Conservation (phyloP, 352 stramenopile species). For the Pythium aphanidermatum region DNA sequence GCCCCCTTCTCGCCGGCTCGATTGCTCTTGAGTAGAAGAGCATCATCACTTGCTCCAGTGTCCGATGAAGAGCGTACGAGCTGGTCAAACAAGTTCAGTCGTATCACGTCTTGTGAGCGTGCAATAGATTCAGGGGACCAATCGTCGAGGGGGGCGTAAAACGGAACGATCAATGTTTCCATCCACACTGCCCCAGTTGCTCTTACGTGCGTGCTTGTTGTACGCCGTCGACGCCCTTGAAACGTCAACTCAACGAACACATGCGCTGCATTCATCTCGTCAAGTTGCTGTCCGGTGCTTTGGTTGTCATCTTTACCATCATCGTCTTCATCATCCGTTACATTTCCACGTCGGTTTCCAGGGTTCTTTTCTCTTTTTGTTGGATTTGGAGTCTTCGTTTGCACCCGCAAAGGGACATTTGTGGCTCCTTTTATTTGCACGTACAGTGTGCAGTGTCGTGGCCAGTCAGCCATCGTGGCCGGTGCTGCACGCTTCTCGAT, state of each 20-base stretch:
- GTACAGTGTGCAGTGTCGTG: conserved; percentile 64
- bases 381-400: background rate
- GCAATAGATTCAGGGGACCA: conserved; percentile 70
- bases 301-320: conserved; percentile 13
- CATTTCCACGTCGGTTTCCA: no score
- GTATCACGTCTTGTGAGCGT: conserved; percentile 68
- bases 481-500: conserved; percentile 19
- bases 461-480: conserved; percentile 39
- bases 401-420: conserved; percentile 63
- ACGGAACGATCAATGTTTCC: conserved; percentile 87
- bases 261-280: conserved; percentile 16
- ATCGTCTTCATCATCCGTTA: conserved; percentile 2
- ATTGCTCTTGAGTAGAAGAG: conserved; percentile 6
- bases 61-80: conserved; percentile 32
- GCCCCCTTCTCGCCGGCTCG: no score
- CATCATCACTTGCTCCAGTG: conserved; percentile 25
- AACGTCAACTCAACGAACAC: conserved; percentile 83
- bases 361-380: background rate
- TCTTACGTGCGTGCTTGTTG: conserved; percentile 26
- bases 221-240: conserved; percentile 68
- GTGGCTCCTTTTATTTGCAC: conserved; percentile 75
- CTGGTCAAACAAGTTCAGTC: conserved; percentile 88
- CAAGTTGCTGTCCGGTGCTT: no score
- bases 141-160: conserved; percentile 75
- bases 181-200: conserved; percentile 83